A percentile compares a stretch with the other conserved stretches of the same genome.
phyloP scores from a whole-genome alignment of 2,329 filamentous ascomycete species.

The Nothophaeocryptopus gaeumannii region DNA sequence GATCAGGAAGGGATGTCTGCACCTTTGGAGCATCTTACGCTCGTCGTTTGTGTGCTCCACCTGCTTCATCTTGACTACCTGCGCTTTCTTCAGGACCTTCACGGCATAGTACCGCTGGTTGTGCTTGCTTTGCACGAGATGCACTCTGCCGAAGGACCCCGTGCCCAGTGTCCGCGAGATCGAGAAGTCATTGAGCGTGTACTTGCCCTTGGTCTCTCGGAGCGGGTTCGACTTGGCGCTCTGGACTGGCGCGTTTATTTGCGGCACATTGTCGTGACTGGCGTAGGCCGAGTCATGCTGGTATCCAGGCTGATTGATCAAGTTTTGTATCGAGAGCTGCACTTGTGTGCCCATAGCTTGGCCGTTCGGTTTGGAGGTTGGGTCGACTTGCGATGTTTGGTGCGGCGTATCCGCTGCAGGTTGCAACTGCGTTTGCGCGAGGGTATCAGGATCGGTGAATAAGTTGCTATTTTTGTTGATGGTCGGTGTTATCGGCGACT shows the following conservation, averaged over 20 bases:
- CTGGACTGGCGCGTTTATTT: conserved; percentile 35
- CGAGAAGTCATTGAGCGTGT: conserved; percentile 85
- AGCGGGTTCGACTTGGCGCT: conserved; percentile 35
- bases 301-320: conserved; percentile 63
- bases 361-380: conserved; percentile 12
- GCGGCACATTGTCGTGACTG: conserved; percentile 36
- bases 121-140: conserved; percentile 95
- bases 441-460: conserved; percentile 32
- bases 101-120: conserved; percentile 98
- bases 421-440: conserved; percentile 25
- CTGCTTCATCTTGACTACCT: conserved; percentile 99
- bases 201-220: conserved; percentile 91
- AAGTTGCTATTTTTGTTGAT: conserved; percentile 39
- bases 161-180: conserved; percentile 90
- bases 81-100: conserved; percentile 96
- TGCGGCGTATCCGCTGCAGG: conserved; percentile 25
- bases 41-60: conserved; percentile 99
- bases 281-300: conserved; percentile 38
- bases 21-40: conserved; percentile 88
- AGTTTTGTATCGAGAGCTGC: conserved; percentile 76
- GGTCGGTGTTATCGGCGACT: conserved; percentile 46
- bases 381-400: conserved; percentile 36
- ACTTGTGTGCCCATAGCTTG: conserved; percentile 52
- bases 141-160: conserved; percentile 93
- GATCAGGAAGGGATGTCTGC: conserved; percentile 96